phyloP scores from a whole-genome alignment of 768 basidiomycete genomes.

The Daedalea quercina region DNA sequence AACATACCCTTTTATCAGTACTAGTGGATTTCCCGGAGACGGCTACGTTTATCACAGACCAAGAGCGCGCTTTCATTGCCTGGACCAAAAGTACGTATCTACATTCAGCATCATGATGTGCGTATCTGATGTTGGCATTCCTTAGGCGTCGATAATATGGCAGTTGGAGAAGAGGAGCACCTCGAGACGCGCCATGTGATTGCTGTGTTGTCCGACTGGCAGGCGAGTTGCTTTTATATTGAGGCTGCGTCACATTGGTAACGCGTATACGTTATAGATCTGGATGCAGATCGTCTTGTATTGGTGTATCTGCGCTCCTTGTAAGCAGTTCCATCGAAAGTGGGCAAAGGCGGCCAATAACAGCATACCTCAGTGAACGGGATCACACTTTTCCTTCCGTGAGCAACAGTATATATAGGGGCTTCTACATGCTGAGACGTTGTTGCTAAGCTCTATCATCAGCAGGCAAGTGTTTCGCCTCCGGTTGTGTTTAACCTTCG shows the following conservation, averaged over 20 bases:
- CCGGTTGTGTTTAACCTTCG: too few species aligned
- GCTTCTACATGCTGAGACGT: background rate
- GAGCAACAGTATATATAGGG: slow-evolving; percentile 21
- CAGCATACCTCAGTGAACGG: slow-evolving; percentile 44
- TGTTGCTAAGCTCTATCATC: slow-evolving; percentile 46
- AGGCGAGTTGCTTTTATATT: slow-evolving; percentile 30
- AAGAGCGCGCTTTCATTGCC: slow-evolving; percentile 48
- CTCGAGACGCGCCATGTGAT: slow-evolving; percentile 47
- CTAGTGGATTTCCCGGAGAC: slow-evolving; percentile 56
- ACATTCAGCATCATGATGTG: background rate
- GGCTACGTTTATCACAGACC: slow-evolving; percentile 52
- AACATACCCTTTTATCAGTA: slow-evolving; percentile 25
- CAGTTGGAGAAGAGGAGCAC: slow-evolving; percentile 53
- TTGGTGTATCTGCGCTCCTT: slow-evolving; percentile 49
- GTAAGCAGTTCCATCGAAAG: slow-evolving; percentile 33
- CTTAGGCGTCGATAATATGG: slow-evolving; percentile 47
- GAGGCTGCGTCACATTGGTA: background rate
- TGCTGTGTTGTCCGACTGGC: slow-evolving; percentile 57
- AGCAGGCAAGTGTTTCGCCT: slow-evolving; percentile 25
- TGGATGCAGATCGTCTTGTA: slow-evolving; percentile 49
- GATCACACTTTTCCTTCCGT: slow-evolving; percentile 67
- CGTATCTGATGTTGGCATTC: background rate
- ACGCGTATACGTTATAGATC: background rate
- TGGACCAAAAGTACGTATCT: slow-evolving; percentile 44
- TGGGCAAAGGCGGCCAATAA: background rate